These are phyloP conservation scores for Suillus cothurnatus DNA, from an alignment of 768 basidiomycete species.

Conservation along the genomic window DNA sequence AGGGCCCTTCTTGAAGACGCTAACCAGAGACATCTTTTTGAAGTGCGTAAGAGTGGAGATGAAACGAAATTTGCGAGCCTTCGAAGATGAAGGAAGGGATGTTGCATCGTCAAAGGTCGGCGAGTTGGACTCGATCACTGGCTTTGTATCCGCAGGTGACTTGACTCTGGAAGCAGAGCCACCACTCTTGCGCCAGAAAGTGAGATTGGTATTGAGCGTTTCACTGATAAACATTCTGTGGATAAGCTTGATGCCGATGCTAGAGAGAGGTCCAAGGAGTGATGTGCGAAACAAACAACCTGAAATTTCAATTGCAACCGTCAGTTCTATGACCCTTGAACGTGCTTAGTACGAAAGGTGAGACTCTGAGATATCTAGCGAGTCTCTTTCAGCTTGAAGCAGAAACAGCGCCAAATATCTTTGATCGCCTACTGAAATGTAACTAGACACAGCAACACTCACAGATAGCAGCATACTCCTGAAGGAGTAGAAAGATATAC, in stretches of 20 bases:
- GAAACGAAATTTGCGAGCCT: background rate
- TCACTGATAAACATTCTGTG: background rate
- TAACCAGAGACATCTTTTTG: background rate
- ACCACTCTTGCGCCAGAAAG: background rate
- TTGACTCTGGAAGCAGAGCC: background rate
- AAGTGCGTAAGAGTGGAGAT: background rate
- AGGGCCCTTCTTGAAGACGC: background rate
- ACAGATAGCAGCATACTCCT: slow-evolving; percentile 3
- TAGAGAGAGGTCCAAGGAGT: slow-evolving; percentile 1
- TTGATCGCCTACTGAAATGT: background rate
- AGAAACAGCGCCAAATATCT: background rate
- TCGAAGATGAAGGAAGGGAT: background rate
- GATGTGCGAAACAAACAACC: background rate
- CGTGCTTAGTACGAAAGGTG: background rate
- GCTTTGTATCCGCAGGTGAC: background rate
- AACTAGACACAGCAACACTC: background rate
- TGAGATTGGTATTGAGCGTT: background rate
- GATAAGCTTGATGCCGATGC: background rate
- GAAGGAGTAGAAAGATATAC: background rate
- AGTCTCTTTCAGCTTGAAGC: background rate
- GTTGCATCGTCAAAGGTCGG: background rate
- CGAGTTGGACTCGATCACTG: background rate
- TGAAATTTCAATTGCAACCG: background rate
- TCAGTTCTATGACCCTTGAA: background rate
- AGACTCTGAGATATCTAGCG: background rate